Evolutionary conservation across 2,329 filamentous ascomycete genomes (phyloP).

Genomic region (Exophiala alcalophila): DNA sequence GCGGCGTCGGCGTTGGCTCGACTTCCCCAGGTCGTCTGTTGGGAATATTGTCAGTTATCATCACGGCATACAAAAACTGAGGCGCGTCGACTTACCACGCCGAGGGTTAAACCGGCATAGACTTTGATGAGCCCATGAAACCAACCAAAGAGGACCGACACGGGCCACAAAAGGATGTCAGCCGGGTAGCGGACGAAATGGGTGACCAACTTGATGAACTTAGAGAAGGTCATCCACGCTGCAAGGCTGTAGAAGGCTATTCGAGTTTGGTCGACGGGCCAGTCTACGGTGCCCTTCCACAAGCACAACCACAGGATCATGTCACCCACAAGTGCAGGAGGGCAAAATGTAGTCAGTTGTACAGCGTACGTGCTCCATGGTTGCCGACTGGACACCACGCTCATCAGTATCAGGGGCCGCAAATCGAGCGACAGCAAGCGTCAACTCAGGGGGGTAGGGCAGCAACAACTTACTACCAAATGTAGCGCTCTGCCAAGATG

Average conservation of each 20-base stretch:
- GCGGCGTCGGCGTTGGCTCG: constrained; percentile 86
- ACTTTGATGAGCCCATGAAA: constrained; percentile 91
- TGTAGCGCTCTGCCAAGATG: constrained; percentile 75
- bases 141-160: constrained; percentile 89
- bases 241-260: constrained; percentile 61
- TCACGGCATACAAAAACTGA: not conserved
- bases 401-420: constrained; percentile 20
- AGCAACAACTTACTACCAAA: constrained; percentile 73
- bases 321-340: constrained; percentile 78
- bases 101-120: constrained; percentile 77
- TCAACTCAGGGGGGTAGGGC: constrained; percentile 1
- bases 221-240: constrained; percentile 80
- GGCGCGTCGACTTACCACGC: constrained; percentile 63
- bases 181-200: constrained; percentile 80
- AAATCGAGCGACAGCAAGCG: constrained; percentile 3
- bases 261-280: constrained; percentile 53
- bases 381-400: constrained; percentile 63
- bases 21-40: constrained; percentile 90
- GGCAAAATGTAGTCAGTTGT: constrained; percentile 87
- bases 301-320: constrained; percentile 67
- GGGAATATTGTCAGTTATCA: constrained; percentile 28
- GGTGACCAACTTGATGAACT: constrained; percentile 84
- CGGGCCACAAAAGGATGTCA: constrained; percentile 74
- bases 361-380: constrained; percentile 92
- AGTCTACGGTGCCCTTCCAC: constrained; percentile 64